phyloP scores from a whole-genome alignment of 176 grass and related monocot species.

The Hyparrhenia diplandra region DNA sequence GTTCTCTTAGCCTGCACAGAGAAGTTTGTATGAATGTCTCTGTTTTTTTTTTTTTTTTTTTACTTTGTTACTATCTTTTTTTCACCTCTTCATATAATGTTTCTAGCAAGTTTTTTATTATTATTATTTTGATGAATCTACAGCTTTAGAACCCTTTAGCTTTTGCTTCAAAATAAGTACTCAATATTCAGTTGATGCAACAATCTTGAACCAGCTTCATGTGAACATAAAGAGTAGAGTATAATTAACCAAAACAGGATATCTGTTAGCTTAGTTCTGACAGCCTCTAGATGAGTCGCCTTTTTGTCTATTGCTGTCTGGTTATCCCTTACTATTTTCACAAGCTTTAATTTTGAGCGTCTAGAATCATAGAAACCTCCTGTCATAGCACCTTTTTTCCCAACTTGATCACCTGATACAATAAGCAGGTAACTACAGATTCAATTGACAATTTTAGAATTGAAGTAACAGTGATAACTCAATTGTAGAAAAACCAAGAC shows the following conservation, averaged over 20 bases:
- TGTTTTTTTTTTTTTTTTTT: too few species aligned
- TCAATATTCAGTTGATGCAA: constrained; percentile 12
- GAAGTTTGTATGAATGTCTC: neutral
- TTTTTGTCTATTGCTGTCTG: constrained; percentile 72
- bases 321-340: constrained; percentile 82
- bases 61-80: neutral
- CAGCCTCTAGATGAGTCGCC: constrained; percentile 58
- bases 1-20: neutral
- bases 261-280: constrained; percentile 74
- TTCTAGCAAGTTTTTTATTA: neutral
- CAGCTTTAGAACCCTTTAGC: neutral
- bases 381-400: constrained; percentile 97
- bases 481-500: neutral
- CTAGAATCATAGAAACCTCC: constrained; percentile 98
- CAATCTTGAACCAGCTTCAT: neutral
- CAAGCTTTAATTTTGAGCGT: constrained; percentile 84
- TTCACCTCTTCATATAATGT: neutral
- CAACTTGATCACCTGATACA: constrained; percentile 88
- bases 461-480: constrained; percentile 20
- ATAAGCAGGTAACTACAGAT: constrained; percentile 10
- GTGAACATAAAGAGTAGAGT: neutral
- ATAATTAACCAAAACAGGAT: constrained; percentile 53
- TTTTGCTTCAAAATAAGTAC: neutral
- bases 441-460: constrained; percentile 21
- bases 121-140: neutral